phyloP scores from a whole-genome alignment of 2,329 filamentous ascomycete genomes.

The Rachicladosporium sp. region DNA sequence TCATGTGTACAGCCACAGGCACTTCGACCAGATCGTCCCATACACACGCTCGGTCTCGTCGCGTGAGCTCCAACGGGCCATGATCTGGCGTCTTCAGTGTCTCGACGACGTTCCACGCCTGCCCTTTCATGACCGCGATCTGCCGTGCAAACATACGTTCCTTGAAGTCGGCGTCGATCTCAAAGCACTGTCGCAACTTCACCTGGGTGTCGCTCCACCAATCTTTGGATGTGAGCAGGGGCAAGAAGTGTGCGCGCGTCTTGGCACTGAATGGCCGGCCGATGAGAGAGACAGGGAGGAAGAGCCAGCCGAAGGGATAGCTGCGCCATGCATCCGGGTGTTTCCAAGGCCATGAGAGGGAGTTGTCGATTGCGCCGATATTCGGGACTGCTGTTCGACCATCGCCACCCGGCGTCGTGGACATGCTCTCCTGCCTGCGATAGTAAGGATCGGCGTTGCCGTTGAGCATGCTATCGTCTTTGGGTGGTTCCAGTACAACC shows the following conservation, averaged over 20 bases:
- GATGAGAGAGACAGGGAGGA: slow-evolving; percentile 90
- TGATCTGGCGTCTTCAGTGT: slow-evolving; percentile 88
- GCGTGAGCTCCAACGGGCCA: slow-evolving; percentile 82
- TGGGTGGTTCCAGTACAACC: slow-evolving; percentile 75
- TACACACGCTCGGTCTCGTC: slow-evolving; percentile 81
- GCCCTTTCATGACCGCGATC: slow-evolving; percentile 97
- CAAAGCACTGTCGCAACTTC: slow-evolving; percentile 75
- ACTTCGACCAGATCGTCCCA: slow-evolving; percentile 98
- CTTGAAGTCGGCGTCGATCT: slow-evolving; percentile 88
- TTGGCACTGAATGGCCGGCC: slow-evolving; percentile 91
- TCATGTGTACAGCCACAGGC: slow-evolving; percentile 83
- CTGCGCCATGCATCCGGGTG: slow-evolving; percentile 85
- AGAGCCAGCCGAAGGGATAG: slow-evolving; percentile 97
- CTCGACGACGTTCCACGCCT: slow-evolving; percentile 98
- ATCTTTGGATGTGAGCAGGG: slow-evolving; percentile 79
- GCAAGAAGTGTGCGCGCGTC: slow-evolving; percentile 90
- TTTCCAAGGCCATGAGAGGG: slow-evolving; percentile 97
- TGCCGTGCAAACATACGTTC: slow-evolving; percentile 98
- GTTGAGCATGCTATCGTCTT: slow-evolving; percentile 31
- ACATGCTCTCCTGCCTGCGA: slow-evolving; percentile 66
- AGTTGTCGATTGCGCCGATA: slow-evolving; percentile 94
- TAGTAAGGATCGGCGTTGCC: slow-evolving; percentile 23
- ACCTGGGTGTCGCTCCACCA: slow-evolving; percentile 96
- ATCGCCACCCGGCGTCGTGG: slow-evolving; percentile 40
- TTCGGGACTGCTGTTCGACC: slow-evolving; percentile 50